phyloP scores from a whole-genome alignment of 1,284 basidiomycete species.

The Schizophyllum commune region DNA sequence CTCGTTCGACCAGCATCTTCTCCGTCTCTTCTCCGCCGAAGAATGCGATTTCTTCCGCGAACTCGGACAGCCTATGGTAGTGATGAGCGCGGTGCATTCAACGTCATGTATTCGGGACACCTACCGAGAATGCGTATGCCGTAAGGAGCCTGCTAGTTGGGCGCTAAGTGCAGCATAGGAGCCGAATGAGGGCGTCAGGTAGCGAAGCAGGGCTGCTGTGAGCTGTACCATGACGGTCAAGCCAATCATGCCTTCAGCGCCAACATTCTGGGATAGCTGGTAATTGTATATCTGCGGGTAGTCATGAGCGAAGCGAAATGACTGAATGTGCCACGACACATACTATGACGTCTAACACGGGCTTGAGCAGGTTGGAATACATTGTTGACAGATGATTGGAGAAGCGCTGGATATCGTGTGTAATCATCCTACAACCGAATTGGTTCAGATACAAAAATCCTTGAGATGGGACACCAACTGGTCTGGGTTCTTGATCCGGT shows the following conservation, averaged over 20 bases:
- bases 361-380: slow-evolving; percentile 92
- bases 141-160: slow-evolving; percentile 82
- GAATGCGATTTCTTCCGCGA: slow-evolving; percentile 92
- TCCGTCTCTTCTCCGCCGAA: slow-evolving; percentile 89
- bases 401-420: slow-evolving; percentile 93
- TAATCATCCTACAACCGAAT: slow-evolving; percentile 66
- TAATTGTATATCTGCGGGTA: slow-evolving; percentile 66
- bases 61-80: slow-evolving; percentile 60
- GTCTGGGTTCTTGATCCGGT: slow-evolving; percentile 94
- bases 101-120: background rate
- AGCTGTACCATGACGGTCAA: slow-evolving; percentile 82
- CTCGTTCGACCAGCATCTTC: slow-evolving; percentile 88
- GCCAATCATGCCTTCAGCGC: slow-evolving; percentile 86
- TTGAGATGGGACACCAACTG: slow-evolving; percentile 45
- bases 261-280: slow-evolving; percentile 89
- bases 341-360: slow-evolving; percentile 85
- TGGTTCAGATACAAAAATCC: background rate
- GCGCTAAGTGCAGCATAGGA: slow-evolving; percentile 81
- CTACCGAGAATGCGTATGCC: slow-evolving; percentile 82
- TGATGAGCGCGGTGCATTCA: background rate
- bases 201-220: slow-evolving; percentile 79
- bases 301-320: background rate
- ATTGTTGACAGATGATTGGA: slow-evolving; percentile 89
- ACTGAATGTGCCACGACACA: background rate
- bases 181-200: slow-evolving; percentile 90